Conservation (phyloP, 2,329 filamentous ascomycete species). For the Fusarium floridanum region DNA sequence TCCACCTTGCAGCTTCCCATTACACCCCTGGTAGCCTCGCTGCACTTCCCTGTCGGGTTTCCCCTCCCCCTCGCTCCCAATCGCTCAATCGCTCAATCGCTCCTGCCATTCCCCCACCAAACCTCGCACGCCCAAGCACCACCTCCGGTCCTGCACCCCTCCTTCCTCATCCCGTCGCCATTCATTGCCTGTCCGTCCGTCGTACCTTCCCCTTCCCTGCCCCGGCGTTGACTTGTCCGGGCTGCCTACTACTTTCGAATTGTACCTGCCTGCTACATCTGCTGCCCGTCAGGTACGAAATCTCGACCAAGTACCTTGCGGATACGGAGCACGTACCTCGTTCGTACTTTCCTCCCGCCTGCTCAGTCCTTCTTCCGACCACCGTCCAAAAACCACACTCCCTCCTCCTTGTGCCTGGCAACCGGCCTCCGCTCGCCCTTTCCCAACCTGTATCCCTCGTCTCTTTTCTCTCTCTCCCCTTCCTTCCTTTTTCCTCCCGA, state of each 20-base stretch:
- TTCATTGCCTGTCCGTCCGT: conserved; percentile 33
- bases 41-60: conserved; percentile 33
- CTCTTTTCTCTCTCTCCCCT: conserved; percentile 46
- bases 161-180: conserved; percentile 35
- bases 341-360: conserved; percentile 39
- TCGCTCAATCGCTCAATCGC: conserved; percentile 43
- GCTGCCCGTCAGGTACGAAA: conserved; percentile 32
- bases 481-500: conserved; percentile 46
- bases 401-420: conserved; percentile 42
- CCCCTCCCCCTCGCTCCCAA: conserved; percentile 43
- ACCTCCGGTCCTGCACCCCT: conserved; percentile 36
- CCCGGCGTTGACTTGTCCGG: conserved; percentile 25
- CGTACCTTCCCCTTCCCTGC: conserved; percentile 39
- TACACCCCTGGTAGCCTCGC: conserved; percentile 28
- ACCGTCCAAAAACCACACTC: conserved; percentile 40
- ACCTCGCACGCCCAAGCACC: conserved; percentile 38
- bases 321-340: conserved; percentile 35
- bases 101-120: conserved; percentile 45
- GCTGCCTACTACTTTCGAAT: conserved; percentile 16
- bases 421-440: conserved; percentile 42
- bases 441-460: conserved; percentile 40
- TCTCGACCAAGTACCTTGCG: conserved; percentile 21
- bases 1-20: conserved; percentile 24
- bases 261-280: conserved; percentile 39
- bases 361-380: conserved; percentile 28